phyloP scores from a whole-genome alignment of 441 rosid species.

The Erodium texanum region DNA sequence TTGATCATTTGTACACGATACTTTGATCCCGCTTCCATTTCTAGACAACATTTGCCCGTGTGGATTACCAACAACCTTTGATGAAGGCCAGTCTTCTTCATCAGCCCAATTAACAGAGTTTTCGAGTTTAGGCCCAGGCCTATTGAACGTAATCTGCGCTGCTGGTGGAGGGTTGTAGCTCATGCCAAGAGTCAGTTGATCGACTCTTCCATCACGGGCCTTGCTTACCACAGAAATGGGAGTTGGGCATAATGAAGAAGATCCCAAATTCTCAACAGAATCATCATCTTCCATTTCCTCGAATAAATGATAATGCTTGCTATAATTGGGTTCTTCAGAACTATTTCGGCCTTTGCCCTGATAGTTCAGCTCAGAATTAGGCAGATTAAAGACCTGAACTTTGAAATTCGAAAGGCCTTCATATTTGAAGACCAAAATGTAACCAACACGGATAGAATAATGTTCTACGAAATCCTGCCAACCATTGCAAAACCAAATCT shows the following conservation, averaged over 20 bases:
- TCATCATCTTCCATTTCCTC: constrained; percentile 90
- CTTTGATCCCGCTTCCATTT: constrained; percentile 20
- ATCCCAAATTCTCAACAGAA: constrained; percentile 32
- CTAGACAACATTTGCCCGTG: constrained; percentile 22
- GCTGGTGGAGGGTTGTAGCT: constrained; percentile 45
- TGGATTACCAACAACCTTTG: constrained; percentile 27
- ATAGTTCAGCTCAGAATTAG: constrained; percentile 74
- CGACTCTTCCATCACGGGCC: constrained; percentile 16
- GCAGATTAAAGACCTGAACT: constrained; percentile 75
- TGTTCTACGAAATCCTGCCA: constrained; percentile 92
- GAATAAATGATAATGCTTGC: constrained; percentile 58
- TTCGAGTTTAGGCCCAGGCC: constrained; percentile 38
- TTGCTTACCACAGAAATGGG: constrained; percentile 21
- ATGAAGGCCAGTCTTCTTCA: constrained; percentile 31
- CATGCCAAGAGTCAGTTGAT: constrained; percentile 32
- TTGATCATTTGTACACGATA: constrained; percentile 27
- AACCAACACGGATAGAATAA: constrained; percentile 72
- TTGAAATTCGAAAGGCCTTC: constrained; percentile 78
- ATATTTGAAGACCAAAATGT: constrained; percentile 81
- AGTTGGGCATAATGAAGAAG: constrained; percentile 24
- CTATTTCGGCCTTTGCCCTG: constrained; percentile 42
- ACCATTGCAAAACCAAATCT: constrained; percentile 81
- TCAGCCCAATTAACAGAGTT: constrained; percentile 28
- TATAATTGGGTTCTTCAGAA: constrained; percentile 32
- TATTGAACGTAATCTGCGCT: constrained; percentile 55